phyloP scores from a whole-genome alignment of 345 rosid genomes.

The Euphorbia peplus region DNA sequence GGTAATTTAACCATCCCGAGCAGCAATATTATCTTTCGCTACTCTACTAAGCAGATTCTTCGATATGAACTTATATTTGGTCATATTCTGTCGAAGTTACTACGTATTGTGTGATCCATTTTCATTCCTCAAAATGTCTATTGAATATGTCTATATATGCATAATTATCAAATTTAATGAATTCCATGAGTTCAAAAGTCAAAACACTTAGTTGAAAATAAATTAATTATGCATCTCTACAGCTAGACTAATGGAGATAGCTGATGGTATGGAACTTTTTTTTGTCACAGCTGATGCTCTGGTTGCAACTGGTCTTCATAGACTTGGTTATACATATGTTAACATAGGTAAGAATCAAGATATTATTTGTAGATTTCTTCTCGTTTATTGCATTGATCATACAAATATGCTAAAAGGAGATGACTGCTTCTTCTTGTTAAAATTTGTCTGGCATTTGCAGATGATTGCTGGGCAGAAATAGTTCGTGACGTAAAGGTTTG shows the following conservation, averaged over 20 bases:
- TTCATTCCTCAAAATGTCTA: not conserved
- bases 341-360: conserved; percentile 56
- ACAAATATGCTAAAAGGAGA: conserved; percentile 1
- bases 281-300: conserved; percentile 63
- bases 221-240: not conserved
- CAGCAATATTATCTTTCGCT: not conserved
- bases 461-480: conserved; percentile 96
- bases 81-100: not conserved
- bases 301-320: conserved; percentile 71
- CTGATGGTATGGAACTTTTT: not conserved
- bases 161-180: not conserved
- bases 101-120: not conserved
- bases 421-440: not conserved
- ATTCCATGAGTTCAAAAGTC: not conserved
- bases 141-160: not conserved
- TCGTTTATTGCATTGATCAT: conserved; percentile 1
- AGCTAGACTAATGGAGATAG: not conserved
- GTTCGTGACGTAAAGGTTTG: conserved; percentile 61
- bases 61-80: not conserved
- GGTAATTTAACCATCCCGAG: conserved; percentile 32
- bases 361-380: not conserved
- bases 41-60: conserved; percentile 5
- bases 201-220: not conserved
- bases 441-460: conserved; percentile 35
- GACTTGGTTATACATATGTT: conserved; percentile 73